Conservation (phyloP, 2,329 filamentous ascomycete species). For the Neonectria ditissima region DNA sequence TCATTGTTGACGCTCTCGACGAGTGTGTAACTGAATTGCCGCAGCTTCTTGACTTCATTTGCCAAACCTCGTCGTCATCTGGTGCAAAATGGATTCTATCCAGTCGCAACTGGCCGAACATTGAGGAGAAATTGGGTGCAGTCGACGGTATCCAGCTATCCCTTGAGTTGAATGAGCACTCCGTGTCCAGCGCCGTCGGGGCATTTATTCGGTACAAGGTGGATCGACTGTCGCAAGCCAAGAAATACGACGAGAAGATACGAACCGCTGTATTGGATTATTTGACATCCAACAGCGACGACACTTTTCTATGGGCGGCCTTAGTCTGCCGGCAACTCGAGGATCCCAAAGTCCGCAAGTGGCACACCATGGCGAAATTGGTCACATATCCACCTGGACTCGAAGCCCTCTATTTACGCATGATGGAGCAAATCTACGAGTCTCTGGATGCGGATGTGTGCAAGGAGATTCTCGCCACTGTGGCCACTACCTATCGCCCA, state of each 20-base stretch:
- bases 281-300: constrained; percentile 49
- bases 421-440: constrained; percentile 50
- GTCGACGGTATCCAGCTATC: constrained; percentile 43
- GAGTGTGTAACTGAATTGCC: constrained; percentile 3
- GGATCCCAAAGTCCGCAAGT: constrained; percentile 1
- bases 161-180: constrained; percentile 53
- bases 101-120: constrained; percentile 54
- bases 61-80: not conserved
- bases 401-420: constrained; percentile 51
- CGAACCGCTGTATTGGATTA: constrained; percentile 20
- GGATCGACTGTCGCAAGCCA: constrained; percentile 37
- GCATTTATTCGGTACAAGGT: constrained; percentile 55
- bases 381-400: constrained; percentile 49
- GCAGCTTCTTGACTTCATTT: not conserved
- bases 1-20: constrained; percentile 10
- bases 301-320: constrained; percentile 49
- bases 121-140: constrained; percentile 45
- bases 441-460: constrained; percentile 48
- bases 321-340: constrained; percentile 37
- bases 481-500: constrained; percentile 50
- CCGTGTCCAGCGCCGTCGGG: constrained; percentile 50
- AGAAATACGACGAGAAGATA: constrained; percentile 27
- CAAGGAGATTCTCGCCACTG: constrained; percentile 49
- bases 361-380: constrained; percentile 36
- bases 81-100: constrained; percentile 57